These are phyloP conservation scores for Aspergillus fijiensis DNA, from an alignment of 2,329 filamentous ascomycete species.

Conservation along the genomic window DNA sequence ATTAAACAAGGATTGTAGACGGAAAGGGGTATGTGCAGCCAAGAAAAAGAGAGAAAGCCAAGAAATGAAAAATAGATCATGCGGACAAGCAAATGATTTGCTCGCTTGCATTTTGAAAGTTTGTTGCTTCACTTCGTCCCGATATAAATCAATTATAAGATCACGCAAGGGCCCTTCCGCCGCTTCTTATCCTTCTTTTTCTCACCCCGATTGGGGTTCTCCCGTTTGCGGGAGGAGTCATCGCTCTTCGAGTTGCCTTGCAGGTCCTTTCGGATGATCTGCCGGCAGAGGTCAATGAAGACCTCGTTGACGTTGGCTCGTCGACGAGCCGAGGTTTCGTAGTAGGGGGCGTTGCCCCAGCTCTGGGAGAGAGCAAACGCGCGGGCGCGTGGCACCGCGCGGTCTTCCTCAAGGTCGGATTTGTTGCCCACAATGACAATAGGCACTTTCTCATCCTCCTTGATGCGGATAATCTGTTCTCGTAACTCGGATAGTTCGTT, in stretches of 20 bases:
- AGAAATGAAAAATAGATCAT: slow-evolving; percentile 9
- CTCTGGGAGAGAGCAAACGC: slow-evolving; percentile 82
- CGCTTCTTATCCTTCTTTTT: slow-evolving; percentile 35
- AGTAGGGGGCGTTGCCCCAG: slow-evolving; percentile 86
- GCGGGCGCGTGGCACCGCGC: slow-evolving; percentile 71
- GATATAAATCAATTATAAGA: slow-evolving; percentile 29
- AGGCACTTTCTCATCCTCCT: slow-evolving; percentile 79
- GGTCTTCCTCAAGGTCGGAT: slow-evolving; percentile 82
- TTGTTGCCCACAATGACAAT: slow-evolving; percentile 94
- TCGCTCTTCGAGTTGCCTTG: slow-evolving; percentile 36
- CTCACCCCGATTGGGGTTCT: slow-evolving; percentile 35
- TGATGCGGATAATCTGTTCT: slow-evolving; percentile 88
- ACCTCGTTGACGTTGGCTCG: slow-evolving; percentile 87
- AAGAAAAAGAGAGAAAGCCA: slow-evolving; percentile 1
- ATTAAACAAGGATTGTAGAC: slow-evolving; percentile 16
- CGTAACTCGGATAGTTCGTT: slow-evolving; percentile 76
- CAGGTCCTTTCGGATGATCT: slow-evolving; percentile 72
- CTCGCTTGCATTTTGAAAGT: background rate
- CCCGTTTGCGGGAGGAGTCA: slow-evolving; percentile 34
- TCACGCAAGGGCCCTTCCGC: slow-evolving; percentile 41
- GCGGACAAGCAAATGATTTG: slow-evolving; percentile 3
- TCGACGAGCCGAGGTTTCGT: slow-evolving; percentile 81
- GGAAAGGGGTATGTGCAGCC: slow-evolving; percentile 16
- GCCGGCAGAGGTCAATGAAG: slow-evolving; percentile 78
- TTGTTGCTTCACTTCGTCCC: background rate